A percentile compares a stretch with the other conserved stretches of the same genome.
Conservation (phyloP, 2,329 filamentous ascomycete species). For the Aaosphaeria arxii region DNA sequence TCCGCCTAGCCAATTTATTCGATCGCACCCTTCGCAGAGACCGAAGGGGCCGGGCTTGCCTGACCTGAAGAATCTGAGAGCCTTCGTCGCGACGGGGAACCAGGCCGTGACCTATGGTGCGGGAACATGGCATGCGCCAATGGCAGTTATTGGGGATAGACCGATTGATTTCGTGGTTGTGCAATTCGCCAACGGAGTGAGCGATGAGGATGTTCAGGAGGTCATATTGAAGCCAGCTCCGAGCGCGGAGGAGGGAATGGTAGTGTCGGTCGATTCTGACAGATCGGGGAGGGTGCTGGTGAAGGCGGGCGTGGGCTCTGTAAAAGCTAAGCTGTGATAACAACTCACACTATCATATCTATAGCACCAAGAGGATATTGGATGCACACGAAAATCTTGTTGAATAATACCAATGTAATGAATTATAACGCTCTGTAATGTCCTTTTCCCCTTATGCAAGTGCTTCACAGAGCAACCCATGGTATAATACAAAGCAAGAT, state of each 20-base stretch:
- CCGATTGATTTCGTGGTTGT: slow-evolving; percentile 78
- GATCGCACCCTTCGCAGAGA: slow-evolving; percentile 27
- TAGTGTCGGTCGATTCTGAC: slow-evolving; percentile 32
- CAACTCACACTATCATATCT: no score
- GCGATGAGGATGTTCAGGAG: slow-evolving; percentile 84
- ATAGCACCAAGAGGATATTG: no score
- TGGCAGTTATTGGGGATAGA: slow-evolving; percentile 75
- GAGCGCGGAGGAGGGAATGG: slow-evolving; percentile 29
- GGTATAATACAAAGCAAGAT: no score
- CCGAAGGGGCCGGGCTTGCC: slow-evolving; percentile 61
- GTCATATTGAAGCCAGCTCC: slow-evolving; percentile 45
- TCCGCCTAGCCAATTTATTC: slow-evolving; percentile 25
- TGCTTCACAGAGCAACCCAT: no score
- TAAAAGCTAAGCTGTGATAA: slow-evolving; percentile 27
- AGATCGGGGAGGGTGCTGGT: slow-evolving; percentile 29
- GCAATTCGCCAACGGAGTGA: slow-evolving; percentile 83
- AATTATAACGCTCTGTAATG: no score
- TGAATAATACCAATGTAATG: no score
- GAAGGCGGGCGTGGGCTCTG: slow-evolving; percentile 31
- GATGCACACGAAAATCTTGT: no score
- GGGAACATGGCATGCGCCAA: slow-evolving; percentile 95
- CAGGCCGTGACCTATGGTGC: slow-evolving; percentile 91
- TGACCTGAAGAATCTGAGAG: slow-evolving; percentile 66
- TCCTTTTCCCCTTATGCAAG: no score
- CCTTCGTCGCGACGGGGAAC: slow-evolving; percentile 72